Base-by-base conservation (phyloP, 331 rosid species). In the Saraca asoca region DNA sequence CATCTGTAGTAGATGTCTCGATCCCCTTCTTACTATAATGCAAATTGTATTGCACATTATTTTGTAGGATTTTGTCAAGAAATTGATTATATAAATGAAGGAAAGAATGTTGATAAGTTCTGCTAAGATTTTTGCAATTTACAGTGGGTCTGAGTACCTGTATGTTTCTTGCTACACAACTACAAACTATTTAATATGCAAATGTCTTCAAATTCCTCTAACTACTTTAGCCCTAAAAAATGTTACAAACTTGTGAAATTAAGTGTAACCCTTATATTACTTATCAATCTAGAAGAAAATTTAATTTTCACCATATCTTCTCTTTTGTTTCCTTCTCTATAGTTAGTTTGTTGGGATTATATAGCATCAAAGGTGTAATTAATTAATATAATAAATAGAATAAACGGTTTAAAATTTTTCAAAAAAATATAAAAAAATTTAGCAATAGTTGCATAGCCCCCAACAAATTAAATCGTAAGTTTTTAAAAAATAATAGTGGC, bases 101-200 rank as follows among this genome's bases (percentile, higher is more conserved):
- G 97, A 69, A 91, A 86, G 86, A 91, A 91, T 76, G 97, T 95
- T 10, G 96, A 91, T 62, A 81, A 81, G 78, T 88, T 91, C 71
- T 91, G 91, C 57, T 72, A 96, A 57, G 97, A 91, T 82, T 91
- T 91, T 75, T 82, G 96, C 66, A 91, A 91, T 82, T 70, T 70
- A 74, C 88, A 91, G 90, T 91, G 97, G 97, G 97, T 88, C 62
- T 95, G 97, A 80, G 95, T 91, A 53, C 97, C 97, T 81, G 97
- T 88, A 91, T 76, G 97, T 86, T 76, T 79, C 88, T 74, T 75
- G 55, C 83, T 68, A 31, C 71, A 67, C 34, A 65, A 56, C 70
- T 35, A 57, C 45, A 58, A 62, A 45, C 61, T 33, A 24, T 34
- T 53, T 12, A 58, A 39, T 59, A 48, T 69, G 72, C 58, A 42